These are phyloP conservation scores for Phytomonas sp. DNA, from an alignment of 208 protist species.

Conservation along the genomic window DNA sequence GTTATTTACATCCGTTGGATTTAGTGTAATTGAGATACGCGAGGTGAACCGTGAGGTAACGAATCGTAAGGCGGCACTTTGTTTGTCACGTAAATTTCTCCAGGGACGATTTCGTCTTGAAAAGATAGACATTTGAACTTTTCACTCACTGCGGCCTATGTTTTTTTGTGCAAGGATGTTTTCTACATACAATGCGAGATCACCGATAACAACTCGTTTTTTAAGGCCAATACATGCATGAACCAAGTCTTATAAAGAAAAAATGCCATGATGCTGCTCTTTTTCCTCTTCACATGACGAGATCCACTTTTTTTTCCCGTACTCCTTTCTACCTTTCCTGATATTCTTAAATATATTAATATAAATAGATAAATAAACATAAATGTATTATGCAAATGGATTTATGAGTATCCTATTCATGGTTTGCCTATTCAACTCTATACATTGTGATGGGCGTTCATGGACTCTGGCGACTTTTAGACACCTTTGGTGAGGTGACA, in stretches of 20 bases:
- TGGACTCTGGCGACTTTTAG: constrained; percentile 77
- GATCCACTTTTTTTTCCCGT: neutral
- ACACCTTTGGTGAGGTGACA: constrained; percentile 67
- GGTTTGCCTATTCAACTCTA: neutral
- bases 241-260: neutral
- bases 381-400: constrained; percentile 8
- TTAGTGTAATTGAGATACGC: constrained; percentile 39
- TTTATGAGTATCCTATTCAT: constrained; percentile 2
- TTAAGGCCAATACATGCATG: neutral
- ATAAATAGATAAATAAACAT: too few species aligned
- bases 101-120: constrained; percentile 63
- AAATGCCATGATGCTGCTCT: neutral
- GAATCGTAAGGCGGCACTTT: constrained; percentile 56
- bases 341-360: constrained; percentile 6
- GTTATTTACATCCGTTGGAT: constrained; percentile 49
- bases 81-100: constrained; percentile 56
- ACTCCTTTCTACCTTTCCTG: constrained; percentile 1
- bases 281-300: neutral
- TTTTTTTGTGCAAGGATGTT: neutral
- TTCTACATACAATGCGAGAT: neutral
- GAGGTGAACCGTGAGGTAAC: constrained; percentile 65
- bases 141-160: neutral
- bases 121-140: neutral
- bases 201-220: neutral
- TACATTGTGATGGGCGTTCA: constrained; percentile 64